These are phyloP conservation scores for Tripidium arundinaceum DNA, from an alignment of 202 grass and related monocot species.

Conservation along the genomic window DNA sequence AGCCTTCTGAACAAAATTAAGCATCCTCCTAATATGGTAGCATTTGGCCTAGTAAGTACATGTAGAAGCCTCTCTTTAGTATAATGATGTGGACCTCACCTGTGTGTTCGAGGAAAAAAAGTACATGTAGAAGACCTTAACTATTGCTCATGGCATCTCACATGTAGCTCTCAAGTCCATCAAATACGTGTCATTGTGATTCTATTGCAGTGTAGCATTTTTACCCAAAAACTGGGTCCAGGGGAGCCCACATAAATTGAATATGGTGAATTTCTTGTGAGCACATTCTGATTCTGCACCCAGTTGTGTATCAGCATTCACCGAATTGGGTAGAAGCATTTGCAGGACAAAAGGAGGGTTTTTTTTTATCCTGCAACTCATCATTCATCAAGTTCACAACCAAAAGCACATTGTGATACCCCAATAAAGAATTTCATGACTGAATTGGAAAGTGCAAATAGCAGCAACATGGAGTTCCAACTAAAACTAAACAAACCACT, in stretches of 20 bases:
- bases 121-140: background rate
- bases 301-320: background rate
- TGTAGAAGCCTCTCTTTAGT: background rate
- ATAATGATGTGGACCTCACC: too few species aligned
- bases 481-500: too few species aligned
- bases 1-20: conserved; percentile 24
- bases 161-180: background rate
- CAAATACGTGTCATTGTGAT: background rate
- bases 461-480: too few species aligned
- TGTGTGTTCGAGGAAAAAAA: too few species aligned
- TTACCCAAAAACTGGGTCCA: too few species aligned
- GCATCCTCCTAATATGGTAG: background rate
- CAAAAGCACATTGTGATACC: too few species aligned
- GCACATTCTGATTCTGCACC: background rate
- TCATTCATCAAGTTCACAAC: background rate
- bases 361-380: background rate
- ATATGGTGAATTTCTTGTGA: background rate
- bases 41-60: background rate
- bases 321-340: too few species aligned
- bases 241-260: too few species aligned
- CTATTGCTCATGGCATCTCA: background rate
- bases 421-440: too few species aligned
- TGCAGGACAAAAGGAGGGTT: too few species aligned
- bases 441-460: too few species aligned
- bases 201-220: background rate